These are phyloP conservation scores for Biscogniauxia marginata DNA, from an alignment of 2,329 filamentous ascomycete species.

Conservation along the genomic window DNA sequence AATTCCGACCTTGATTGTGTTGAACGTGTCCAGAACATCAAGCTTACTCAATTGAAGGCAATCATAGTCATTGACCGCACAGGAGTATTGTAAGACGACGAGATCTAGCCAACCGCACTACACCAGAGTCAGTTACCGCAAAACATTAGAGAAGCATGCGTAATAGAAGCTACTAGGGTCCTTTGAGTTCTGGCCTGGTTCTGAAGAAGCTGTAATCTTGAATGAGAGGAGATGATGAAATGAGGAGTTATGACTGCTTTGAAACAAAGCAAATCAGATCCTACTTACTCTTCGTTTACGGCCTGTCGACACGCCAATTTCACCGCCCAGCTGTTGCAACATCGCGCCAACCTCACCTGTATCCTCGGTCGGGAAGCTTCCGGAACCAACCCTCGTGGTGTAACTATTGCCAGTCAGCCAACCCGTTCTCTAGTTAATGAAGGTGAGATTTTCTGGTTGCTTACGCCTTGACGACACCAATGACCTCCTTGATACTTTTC, in stretches of 20 bases:
- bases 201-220: background rate
- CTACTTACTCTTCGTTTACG: conserved; percentile 49
- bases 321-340: conserved; percentile 36
- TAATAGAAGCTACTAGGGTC: background rate
- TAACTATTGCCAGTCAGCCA: conserved; percentile 32
- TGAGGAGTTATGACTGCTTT: too few species aligned
- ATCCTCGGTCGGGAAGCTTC: conserved; percentile 58
- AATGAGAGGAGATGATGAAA: background rate
- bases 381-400: conserved; percentile 54
- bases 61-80: conserved; percentile 21
- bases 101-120: conserved; percentile 18
- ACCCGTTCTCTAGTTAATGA: background rate
- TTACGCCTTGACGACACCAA: conserved; percentile 58
- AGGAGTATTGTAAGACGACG: conserved; percentile 20
- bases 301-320: conserved; percentile 44
- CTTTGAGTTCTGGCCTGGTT: background rate
- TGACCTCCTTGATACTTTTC: conserved; percentile 51
- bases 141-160: background rate
- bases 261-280: too few species aligned
- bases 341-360: conserved; percentile 33
- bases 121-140: background rate
- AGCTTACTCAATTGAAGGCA: conserved; percentile 39
- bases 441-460: conserved; percentile 2
- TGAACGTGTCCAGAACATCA: conserved; percentile 60
- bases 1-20: conserved; percentile 58